Conservation (phyloP, 2,329 filamentous ascomycete genomes). For the Elsinoe perseae region DNA sequence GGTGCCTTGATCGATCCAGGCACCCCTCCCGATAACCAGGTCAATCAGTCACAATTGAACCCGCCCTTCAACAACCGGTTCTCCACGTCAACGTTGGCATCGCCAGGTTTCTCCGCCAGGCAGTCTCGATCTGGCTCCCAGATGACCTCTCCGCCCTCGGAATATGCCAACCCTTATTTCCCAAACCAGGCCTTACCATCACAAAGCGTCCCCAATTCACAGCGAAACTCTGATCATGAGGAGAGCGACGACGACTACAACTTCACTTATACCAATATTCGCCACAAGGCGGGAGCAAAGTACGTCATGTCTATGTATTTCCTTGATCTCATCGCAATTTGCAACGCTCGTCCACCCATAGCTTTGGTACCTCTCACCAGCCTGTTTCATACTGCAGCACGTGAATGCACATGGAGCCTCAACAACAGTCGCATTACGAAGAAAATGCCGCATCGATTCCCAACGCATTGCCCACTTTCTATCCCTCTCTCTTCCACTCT, state of each 20-base stretch:
- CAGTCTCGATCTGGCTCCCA: constrained; percentile 70
- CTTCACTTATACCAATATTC: constrained; percentile 53
- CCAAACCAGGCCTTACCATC: constrained; percentile 53
- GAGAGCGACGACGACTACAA: constrained; percentile 65
- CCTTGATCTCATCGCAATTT: background rate
- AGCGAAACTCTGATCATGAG: constrained; percentile 80
- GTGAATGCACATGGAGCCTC: background rate
- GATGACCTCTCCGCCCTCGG: constrained; percentile 67
- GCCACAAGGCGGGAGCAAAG: constrained; percentile 67
- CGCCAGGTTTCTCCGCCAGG: constrained; percentile 56
- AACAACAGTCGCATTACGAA: background rate
- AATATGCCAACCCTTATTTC: constrained; percentile 46
- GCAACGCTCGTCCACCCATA: background rate
- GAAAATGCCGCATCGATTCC: background rate
- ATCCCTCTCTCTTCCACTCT: background rate
- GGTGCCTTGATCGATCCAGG: constrained; percentile 90
- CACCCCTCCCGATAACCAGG: constrained; percentile 73
- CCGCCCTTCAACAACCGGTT: constrained; percentile 82
- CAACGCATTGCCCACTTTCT: background rate
- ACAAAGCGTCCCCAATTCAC: constrained; percentile 76
- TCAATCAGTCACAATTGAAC: constrained; percentile 41
- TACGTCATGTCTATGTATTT: constrained; percentile 48
- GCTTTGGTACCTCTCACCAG: background rate
- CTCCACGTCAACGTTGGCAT: constrained; percentile 79
- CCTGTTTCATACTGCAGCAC: background rate